These are phyloP conservation scores for Paraphoma chrysanthemicola DNA, from an alignment of 2,329 filamentous ascomycete species.

Conservation along the genomic window DNA sequence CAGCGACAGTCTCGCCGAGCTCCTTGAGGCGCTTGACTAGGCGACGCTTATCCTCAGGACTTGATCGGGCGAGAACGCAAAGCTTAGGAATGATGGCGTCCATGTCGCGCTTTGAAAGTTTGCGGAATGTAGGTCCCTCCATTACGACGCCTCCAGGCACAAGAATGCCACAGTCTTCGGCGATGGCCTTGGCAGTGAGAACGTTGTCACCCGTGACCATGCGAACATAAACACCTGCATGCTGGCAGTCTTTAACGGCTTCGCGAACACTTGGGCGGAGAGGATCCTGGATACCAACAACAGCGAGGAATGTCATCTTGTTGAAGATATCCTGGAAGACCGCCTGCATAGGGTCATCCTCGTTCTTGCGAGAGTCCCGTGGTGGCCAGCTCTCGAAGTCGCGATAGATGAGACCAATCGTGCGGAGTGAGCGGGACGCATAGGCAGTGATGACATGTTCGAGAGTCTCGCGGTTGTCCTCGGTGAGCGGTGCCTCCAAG, in stretches of 20 bases:
- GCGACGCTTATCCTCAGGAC: conserved; percentile 72
- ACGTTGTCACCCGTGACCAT: conserved; percentile 90
- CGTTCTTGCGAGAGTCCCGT: conserved; percentile 59
- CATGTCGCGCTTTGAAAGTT: conserved; percentile 67
- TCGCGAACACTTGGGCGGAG: conserved; percentile 76
- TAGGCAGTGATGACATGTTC: conserved; percentile 76
- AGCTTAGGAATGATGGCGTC: conserved; percentile 66
- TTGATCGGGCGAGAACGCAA: conserved; percentile 72
- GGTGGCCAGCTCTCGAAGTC: conserved; percentile 88
- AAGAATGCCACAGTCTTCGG: conserved; percentile 78
- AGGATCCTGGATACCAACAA: conserved; percentile 84
- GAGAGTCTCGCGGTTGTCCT: conserved; percentile 65
- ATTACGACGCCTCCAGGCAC: conserved; percentile 74
- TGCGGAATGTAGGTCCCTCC: conserved; percentile 80
- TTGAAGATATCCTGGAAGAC: conserved; percentile 73
- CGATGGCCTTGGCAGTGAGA: conserved; percentile 79
- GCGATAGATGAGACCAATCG: conserved; percentile 82
- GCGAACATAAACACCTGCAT: conserved; percentile 78
- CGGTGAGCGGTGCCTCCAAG: conserved; percentile 59
- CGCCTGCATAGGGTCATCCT: conserved; percentile 68
- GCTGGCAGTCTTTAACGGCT: conserved; percentile 75
- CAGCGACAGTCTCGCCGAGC: conserved; percentile 78
- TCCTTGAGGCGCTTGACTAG: conserved; percentile 70
- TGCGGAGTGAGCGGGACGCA: conserved; percentile 79
- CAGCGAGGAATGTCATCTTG: conserved; percentile 74